Evolutionary conservation across 768 basidiomycete species (phyloP).

Genomic region (Leccinum truebloodii): DNA sequence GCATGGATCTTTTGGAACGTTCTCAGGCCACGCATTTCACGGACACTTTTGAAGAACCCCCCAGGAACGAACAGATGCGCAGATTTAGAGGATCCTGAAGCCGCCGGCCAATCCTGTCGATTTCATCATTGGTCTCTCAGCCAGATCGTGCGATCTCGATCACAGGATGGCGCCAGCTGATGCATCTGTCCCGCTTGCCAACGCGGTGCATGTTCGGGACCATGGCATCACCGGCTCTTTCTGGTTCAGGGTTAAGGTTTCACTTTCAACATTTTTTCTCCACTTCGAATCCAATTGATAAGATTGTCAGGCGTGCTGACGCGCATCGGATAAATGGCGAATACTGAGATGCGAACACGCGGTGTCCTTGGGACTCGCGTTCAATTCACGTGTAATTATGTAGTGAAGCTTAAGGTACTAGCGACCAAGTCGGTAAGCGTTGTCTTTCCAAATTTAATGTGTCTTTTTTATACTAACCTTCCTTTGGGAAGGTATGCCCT

Average conservation of each 20-base stretch:
- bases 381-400: constrained; percentile 30
- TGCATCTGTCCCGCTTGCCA: constrained; percentile 4
- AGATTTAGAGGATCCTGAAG: constrained; percentile 17
- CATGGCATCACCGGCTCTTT: constrained; percentile 9
- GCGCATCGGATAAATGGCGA: constrained; percentile 15
- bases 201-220: constrained; percentile 1
- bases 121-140: constrained; percentile 13
- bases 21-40: constrained; percentile 13
- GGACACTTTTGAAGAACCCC: constrained; percentile 7
- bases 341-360: constrained; percentile 24
- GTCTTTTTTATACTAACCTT: constrained; percentile 27
- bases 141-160: constrained; percentile 24
- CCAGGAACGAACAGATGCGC: constrained; percentile 11
- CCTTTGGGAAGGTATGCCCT: constrained; percentile 18
- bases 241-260: constrained; percentile 21
- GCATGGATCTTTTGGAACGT: constrained; percentile 4
- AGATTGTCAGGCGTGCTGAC: background rate
- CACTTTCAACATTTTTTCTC: constrained; percentile 4
- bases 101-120: constrained; percentile 21
- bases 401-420: constrained; percentile 31
- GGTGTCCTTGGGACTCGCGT: constrained; percentile 29
- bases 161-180: constrained; percentile 16
- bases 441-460: constrained; percentile 26
- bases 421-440: constrained; percentile 32
- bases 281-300: constrained; percentile 9